Conservation (phyloP, 805 yeast species). For the Wickerhamiella azyma region DNA sequence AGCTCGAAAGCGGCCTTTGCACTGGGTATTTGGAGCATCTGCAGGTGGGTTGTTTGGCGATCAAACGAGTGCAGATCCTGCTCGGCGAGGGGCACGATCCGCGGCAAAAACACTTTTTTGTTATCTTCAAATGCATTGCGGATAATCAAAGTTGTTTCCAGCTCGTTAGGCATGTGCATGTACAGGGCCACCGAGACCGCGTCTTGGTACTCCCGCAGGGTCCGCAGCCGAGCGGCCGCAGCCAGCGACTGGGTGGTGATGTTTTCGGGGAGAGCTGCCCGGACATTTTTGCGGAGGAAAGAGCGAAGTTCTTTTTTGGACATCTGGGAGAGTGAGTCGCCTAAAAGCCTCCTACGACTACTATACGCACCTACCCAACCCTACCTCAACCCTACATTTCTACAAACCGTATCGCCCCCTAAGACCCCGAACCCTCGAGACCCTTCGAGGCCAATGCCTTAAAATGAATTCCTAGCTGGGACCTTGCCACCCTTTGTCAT, state of each 20-base stretch:
- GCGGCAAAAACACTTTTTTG: conserved; percentile 31
- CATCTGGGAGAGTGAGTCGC: no score
- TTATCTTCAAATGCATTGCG: conserved; percentile 35
- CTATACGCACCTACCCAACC: no score
- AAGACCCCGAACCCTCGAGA: no score
- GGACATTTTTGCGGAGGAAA: conserved; percentile 8
- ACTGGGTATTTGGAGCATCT: conserved; percentile 40
- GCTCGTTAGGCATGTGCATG: conserved; percentile 67
- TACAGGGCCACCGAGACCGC: conserved; percentile 49
- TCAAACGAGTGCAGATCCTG: conserved; percentile 22
- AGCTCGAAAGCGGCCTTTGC: conserved; percentile 33
- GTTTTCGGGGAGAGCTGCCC: conserved; percentile 1
- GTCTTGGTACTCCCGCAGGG: conserved; percentile 28
- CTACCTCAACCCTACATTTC: no score
- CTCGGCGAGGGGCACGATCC: conserved; percentile 40
- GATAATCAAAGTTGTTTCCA: conserved; percentile 46
- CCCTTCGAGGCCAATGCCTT: no score
- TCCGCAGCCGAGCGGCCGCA: conserved; percentile 18
- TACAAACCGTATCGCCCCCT: no score
- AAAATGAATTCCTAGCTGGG: background rate
- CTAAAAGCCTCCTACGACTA: no score
- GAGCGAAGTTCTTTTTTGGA: conserved; percentile 13
- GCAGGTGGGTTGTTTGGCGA: conserved; percentile 32
- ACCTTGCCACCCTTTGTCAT: conserved; percentile 28
- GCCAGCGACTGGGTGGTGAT: conserved; percentile 11